Conservation (phyloP, 1,139 yeast genomes). For the Debaryomyces fabryi region DNA sequence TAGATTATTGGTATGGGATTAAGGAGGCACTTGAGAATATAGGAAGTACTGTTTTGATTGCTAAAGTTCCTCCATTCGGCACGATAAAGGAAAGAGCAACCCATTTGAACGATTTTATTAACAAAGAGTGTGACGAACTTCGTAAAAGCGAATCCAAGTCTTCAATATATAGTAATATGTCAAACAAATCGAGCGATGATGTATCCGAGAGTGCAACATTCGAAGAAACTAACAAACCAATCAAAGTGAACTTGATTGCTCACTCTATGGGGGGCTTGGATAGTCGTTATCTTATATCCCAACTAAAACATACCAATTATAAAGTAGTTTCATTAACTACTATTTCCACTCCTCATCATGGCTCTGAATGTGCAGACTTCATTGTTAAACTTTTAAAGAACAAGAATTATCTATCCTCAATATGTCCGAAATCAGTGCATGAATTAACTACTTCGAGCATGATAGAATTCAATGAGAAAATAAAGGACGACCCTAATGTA, state of each 20-base stretch:
- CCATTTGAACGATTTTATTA: constrained; percentile 56
- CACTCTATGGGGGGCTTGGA: constrained; percentile 97
- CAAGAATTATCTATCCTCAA: constrained; percentile 16
- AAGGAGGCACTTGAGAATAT: constrained; percentile 57
- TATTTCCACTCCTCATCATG: constrained; percentile 84
- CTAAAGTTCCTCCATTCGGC: constrained; percentile 84
- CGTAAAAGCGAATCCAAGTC: constrained; percentile 29
- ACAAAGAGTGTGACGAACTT: constrained; percentile 39
- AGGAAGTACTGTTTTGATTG: constrained; percentile 72
- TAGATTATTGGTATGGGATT: constrained; percentile 85
- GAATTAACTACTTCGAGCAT: constrained; percentile 64
- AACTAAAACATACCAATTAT: constrained; percentile 49
- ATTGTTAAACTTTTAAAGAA: constrained; percentile 37
- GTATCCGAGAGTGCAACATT: constrained; percentile 7
- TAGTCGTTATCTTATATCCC: constrained; percentile 71
- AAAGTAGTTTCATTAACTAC: constrained; percentile 76
- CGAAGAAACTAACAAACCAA: constrained; percentile 28
- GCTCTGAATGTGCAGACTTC: constrained; percentile 82
- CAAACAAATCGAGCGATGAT: constrained; percentile 1
- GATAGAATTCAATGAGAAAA: constrained; percentile 53
- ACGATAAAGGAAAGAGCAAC: constrained; percentile 69
- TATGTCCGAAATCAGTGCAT: constrained; percentile 51
- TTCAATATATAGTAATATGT: constrained; percentile 31
- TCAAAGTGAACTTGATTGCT: constrained; percentile 74
- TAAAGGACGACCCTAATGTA: constrained; percentile 62